Conservation (phyloP, 1,284 basidiomycete species). For the Calocybe gambosa region DNA sequence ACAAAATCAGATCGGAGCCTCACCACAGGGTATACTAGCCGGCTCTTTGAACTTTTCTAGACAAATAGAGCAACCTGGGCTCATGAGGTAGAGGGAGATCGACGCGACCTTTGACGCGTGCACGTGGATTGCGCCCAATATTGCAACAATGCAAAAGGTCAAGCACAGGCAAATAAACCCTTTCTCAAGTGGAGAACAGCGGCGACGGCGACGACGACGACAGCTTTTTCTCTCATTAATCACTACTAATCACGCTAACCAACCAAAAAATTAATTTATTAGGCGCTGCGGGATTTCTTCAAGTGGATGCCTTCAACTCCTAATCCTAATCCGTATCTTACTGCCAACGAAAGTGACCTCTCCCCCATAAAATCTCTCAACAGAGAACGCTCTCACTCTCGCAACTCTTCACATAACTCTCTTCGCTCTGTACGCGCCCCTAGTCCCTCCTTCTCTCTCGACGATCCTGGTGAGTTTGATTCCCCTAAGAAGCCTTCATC, state of each 20-base stretch:
- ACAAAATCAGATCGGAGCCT: conserved; percentile 10
- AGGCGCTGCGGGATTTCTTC: conserved; percentile 1
- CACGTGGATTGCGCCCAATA: conserved; percentile 5
- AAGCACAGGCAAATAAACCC: conserved; percentile 9
- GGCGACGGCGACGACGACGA: conserved; percentile 4
- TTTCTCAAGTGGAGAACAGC: conserved; percentile 1
- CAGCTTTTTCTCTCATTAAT: too few relatives aligned
- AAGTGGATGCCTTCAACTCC: conserved; percentile 33
- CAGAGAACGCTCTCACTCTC: conserved; percentile 36
- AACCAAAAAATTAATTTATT: conserved; percentile 10
- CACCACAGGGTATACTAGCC: conserved; percentile 58
- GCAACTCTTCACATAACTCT: conserved; percentile 57
- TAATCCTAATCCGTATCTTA: conserved; percentile 15
- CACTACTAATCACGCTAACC: conserved; percentile 5
- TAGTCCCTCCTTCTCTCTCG: conserved; percentile 46
- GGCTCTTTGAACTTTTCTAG: conserved; percentile 46
- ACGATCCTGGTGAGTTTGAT: conserved; percentile 49
- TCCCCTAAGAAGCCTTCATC: neutral
- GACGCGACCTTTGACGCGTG: conserved; percentile 11
- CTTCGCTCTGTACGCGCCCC: conserved; percentile 41
- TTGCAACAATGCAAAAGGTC: neutral
- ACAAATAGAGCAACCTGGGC: conserved; percentile 52
- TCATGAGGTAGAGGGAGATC: conserved; percentile 1
- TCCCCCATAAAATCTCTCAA: conserved; percentile 26
- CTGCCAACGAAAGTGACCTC: conserved; percentile 18